These are phyloP conservation scores for Erigeron canadensis DNA, from an alignment of 129 eudicot species.

Conservation along the genomic window DNA sequence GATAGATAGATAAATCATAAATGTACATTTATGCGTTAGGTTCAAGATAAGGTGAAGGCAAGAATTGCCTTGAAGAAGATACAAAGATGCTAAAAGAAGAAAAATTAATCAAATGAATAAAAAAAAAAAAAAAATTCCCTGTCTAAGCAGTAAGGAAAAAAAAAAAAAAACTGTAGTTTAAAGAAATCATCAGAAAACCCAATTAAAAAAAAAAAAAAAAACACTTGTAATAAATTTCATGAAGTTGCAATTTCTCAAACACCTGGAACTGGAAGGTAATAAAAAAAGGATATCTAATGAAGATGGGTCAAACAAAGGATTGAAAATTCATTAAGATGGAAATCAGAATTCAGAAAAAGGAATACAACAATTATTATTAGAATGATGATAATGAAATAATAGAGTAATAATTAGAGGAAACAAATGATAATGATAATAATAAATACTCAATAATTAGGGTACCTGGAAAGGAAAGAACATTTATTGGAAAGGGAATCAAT, in stretches of 20 bases:
- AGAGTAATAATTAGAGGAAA: not conserved
- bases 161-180: not conserved
- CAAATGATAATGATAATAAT: conserved; percentile 2
- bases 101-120: not conserved
- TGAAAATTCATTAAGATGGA: too few relatives aligned
- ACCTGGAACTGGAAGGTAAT: too few relatives aligned
- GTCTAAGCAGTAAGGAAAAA: not conserved
- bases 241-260: conserved; percentile 19
- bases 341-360: too few relatives aligned
- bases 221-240: not conserved
- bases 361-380: too few relatives aligned
- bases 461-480: conserved; percentile 34
- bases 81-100: conserved; percentile 19
- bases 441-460: too few relatives aligned
- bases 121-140: conserved; percentile 6
- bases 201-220: too few relatives aligned
- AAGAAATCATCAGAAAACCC: conserved; percentile 15
- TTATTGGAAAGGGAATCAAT: conserved; percentile 23
- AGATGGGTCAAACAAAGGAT: conserved; percentile 7
- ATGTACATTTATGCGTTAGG: not conserved
- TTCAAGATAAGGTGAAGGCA: not conserved
- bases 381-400: not conserved
- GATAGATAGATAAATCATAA: too few relatives aligned
- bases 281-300: conserved; percentile 15
- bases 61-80: not conserved